Evolutionary conservation across 2,329 filamentous ascomycete genomes (phyloP).

Genomic region (Parastagonospora nodorum): DNA sequence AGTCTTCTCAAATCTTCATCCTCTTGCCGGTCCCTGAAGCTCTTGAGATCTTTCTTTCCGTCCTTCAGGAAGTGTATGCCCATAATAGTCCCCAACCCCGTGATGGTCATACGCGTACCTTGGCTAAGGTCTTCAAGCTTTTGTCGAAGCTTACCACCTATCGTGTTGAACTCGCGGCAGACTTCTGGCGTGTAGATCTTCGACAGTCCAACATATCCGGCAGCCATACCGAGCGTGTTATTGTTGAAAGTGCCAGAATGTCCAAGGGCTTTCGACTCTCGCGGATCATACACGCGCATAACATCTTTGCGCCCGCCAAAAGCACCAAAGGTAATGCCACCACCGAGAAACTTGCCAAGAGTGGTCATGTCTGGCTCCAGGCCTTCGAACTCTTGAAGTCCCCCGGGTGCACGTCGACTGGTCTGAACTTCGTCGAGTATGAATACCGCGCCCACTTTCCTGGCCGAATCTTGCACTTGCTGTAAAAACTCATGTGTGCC

Average conservation of each 20-base stretch:
- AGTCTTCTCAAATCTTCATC: conserved; percentile 37
- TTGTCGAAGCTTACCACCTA: conserved; percentile 38
- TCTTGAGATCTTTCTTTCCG: conserved; percentile 33
- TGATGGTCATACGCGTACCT: conserved; percentile 45
- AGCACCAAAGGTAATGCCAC: conserved; percentile 68
- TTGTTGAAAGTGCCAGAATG: conserved; percentile 74
- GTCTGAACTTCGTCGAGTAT: conserved; percentile 67
- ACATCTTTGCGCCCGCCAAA: conserved; percentile 66
- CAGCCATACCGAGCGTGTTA: conserved; percentile 65
- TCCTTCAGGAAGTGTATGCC: conserved; percentile 43
- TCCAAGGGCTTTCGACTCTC: conserved; percentile 47
- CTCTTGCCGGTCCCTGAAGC: conserved; percentile 31
- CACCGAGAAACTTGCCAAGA: conserved; percentile 70
- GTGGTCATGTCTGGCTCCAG: conserved; percentile 56
- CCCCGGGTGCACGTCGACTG: conserved; percentile 25
- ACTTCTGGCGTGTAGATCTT: conserved; percentile 44
- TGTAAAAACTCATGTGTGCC: conserved; percentile 58
- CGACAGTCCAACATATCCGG: conserved; percentile 53
- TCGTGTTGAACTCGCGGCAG: conserved; percentile 32
- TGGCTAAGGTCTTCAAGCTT: conserved; percentile 29
- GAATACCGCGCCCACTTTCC: conserved; percentile 60
- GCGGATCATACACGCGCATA: conserved; percentile 63
- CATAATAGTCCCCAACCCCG: conserved; percentile 44
- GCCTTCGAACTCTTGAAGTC: conserved; percentile 23
- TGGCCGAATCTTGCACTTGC: conserved; percentile 56